Percentiles rank a stretch among this genome's conserved stretches.
Evolutionary conservation across 495 filamentous ascomycete genomes (phyloP).

Genomic region (Xylaria telfairii): DNA sequence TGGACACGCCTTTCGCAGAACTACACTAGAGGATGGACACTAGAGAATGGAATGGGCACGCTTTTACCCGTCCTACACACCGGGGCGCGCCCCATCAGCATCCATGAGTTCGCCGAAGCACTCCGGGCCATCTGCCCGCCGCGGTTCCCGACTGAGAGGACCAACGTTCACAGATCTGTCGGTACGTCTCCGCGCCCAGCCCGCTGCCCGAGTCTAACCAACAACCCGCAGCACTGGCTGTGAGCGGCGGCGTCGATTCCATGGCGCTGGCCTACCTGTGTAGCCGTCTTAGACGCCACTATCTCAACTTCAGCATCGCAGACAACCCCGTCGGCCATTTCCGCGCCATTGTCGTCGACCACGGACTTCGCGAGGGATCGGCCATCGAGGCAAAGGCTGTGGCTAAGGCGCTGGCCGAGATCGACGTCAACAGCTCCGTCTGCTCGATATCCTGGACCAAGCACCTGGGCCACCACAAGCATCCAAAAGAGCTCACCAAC

Average conservation of each 20-base stretch:
- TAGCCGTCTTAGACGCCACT: constrained; percentile 39
- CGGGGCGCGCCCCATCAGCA: constrained; percentile 53
- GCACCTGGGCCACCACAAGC: not conserved
- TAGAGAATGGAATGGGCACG: constrained; percentile 52
- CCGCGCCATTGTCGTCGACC: constrained; percentile 78
- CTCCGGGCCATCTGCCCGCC: constrained; percentile 57
- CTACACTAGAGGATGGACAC: not conserved
- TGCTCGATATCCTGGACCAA: constrained; percentile 31
- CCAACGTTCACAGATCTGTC: constrained; percentile 35
- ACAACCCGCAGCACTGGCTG: constrained; percentile 68
- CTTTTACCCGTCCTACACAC: constrained; percentile 48
- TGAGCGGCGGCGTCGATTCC: constrained; percentile 94
- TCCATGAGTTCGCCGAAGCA: constrained; percentile 59
- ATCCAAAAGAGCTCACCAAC: constrained; percentile 58
- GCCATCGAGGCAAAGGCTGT: constrained; percentile 69
- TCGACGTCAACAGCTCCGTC: constrained; percentile 36
- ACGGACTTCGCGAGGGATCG: constrained; percentile 73
- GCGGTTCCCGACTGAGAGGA: constrained; percentile 43
- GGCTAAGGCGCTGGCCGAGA: constrained; percentile 51
- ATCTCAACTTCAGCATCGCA: constrained; percentile 37
- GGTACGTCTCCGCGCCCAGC: constrained; percentile 36
- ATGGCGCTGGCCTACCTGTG: constrained; percentile 91
- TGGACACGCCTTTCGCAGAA: not conserved
- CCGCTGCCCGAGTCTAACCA: not conserved
- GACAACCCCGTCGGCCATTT: constrained; percentile 53